Base-by-base conservation (phyloP, 495 filamentous ascomycete genomes). In the Parmelia sp. region DNA sequence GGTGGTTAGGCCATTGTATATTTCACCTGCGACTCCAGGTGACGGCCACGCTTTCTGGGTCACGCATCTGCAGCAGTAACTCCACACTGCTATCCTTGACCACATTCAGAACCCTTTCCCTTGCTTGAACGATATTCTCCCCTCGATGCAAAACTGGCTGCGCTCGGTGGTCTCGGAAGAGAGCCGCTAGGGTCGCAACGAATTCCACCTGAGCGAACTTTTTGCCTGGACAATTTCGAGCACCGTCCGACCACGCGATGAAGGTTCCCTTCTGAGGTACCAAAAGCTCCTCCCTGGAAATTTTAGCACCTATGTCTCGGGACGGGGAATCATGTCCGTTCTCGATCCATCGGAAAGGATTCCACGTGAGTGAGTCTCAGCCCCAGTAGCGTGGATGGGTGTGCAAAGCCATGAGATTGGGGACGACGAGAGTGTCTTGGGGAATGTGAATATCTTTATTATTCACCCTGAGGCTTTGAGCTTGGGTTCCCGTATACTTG, bases 141-240 rank as follows among this genome's bases (percentile, higher is more conserved):
- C 72, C 74, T 4, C 14, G 14, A 11, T 49, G 29, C 19, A 27
- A 53, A 4, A 71, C 68, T 0, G 75, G 73, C 0, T 68, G 65
- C 9, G 76, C 76, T 10, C 66, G 60, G 67, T 73, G 72, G 35
- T 75, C 63, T 4, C 71, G 67, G 63, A 85, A 79, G 9, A 84
- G 55, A 1, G 65, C 65, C 2, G 75, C 76, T 61, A 84, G 71
- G 0, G 72, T 71, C 0, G 80, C 80, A 2, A 83, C 82, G 63
- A 82, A 81, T 66, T 85, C 82, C 0, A 83, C 82, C 65, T 82
- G 76, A 0, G 77, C 71, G 64, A 84, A 80, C 60, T 80, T 83
- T 67, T 73, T 74, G 0, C 82, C 83, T 2, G 80, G 79, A 58
- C 81, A 84, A 40, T 76, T 67, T 0, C 77, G 70, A 2, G 74